phyloP scores from a whole-genome alignment of 2,329 filamentous ascomycete genomes.

The Phialophora tarda region DNA sequence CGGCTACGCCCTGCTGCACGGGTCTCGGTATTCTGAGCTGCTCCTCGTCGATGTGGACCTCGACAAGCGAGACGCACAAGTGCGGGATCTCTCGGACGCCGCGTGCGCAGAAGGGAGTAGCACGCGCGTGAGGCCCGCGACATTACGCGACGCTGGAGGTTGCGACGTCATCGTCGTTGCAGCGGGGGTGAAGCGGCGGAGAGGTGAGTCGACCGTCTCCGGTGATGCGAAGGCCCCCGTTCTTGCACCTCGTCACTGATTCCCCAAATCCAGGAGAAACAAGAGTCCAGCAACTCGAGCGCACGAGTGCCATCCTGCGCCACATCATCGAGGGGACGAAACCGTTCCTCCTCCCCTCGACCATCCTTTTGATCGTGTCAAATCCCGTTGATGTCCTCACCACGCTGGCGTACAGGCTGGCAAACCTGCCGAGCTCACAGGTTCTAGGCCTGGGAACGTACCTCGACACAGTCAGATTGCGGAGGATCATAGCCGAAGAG shows the following conservation, averaged over 20 bases:
- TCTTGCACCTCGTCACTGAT: not conserved
- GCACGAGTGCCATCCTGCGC: not conserved
- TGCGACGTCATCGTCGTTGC: not conserved
- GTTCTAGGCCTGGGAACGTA: not conserved
- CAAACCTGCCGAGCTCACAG: constrained; percentile 36
- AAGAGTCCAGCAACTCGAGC: not conserved
- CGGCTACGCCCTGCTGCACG: not conserved
- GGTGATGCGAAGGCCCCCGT: not conserved
- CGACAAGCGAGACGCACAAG: not conserved
- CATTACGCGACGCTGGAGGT: not conserved
- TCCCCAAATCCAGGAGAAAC: not conserved
- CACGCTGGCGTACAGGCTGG: constrained; percentile 56
- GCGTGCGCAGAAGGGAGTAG: not conserved
- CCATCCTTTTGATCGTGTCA: constrained; percentile 59
- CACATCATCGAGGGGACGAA: constrained; percentile 47
- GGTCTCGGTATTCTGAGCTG: not conserved
- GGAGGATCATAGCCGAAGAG: not conserved
- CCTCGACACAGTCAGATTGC: not conserved
- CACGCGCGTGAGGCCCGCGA: not conserved
- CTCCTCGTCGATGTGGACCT: not conserved
- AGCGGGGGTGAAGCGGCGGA: not conserved
- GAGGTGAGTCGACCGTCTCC: not conserved
- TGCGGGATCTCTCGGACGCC: not conserved
- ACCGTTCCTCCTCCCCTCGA: constrained; percentile 48
- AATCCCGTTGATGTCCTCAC: constrained; percentile 64